Conservation (phyloP, 345 rosid species). For the Lepidium didymum region DNA sequence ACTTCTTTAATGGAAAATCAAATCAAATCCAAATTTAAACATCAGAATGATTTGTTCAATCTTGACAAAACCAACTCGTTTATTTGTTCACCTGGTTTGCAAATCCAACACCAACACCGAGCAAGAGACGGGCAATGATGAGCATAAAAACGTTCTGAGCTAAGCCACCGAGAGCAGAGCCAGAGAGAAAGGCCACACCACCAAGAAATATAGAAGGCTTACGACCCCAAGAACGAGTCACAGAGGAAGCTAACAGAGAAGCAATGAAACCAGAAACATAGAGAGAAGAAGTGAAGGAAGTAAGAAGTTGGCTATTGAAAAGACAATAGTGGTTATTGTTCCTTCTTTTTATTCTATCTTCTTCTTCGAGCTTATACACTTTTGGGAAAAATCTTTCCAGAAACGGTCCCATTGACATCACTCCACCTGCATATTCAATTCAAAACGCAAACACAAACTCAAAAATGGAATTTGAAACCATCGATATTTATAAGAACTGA, state of each 20-base stretch:
- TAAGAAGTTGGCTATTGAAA: conserved; percentile 61
- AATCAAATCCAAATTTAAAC: too few species aligned
- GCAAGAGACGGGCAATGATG: conserved; percentile 57
- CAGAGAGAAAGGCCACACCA: conserved; percentile 54
- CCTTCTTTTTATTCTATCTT: conserved; percentile 18
- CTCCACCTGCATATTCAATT: conserved; percentile 41
- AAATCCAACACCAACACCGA: conserved; percentile 68
- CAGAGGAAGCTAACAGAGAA: conserved; percentile 48
- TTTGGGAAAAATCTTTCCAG: conserved; percentile 46
- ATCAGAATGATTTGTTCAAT: too few species aligned
- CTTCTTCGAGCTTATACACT: conserved; percentile 40
- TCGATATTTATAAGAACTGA: neutral
- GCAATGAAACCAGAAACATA: conserved; percentile 61
- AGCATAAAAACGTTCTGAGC: conserved; percentile 53
- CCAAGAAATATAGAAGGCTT: conserved; percentile 56
- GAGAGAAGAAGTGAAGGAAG: conserved; percentile 74
- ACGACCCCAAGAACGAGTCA: conserved; percentile 55
- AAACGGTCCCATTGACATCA: conserved; percentile 78
- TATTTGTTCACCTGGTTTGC: conserved; percentile 53
- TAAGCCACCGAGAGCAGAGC: conserved; percentile 52
- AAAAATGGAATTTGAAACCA: neutral
- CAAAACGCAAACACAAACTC: neutral
- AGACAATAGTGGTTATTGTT: conserved; percentile 78
- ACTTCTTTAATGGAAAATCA: too few species aligned
- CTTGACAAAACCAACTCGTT: neutral